Evolutionary conservation across 352 stramenopile species (phyloP).

Genomic region (Phytophthora foliorum): DNA sequence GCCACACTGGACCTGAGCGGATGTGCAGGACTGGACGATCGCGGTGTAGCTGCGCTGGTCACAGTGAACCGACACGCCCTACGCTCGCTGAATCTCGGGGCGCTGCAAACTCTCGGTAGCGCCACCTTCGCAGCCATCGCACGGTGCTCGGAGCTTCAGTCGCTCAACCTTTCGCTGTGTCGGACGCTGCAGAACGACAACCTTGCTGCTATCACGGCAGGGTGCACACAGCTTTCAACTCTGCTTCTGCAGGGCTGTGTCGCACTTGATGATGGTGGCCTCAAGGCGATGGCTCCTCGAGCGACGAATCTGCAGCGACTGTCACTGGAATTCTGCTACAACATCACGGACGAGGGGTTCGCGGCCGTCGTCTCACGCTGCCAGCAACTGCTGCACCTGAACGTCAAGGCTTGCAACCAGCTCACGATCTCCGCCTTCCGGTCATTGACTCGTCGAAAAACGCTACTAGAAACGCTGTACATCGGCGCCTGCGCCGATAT

Average conservation of each 20-base stretch:
- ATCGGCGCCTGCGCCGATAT: slow-evolving; percentile 79
- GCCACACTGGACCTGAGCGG: slow-evolving; percentile 58
- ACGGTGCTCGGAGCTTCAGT: slow-evolving; percentile 52
- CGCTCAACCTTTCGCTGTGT: slow-evolving; percentile 86
- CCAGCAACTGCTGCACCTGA: slow-evolving; percentile 69
- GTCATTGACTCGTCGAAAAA: slow-evolving; percentile 50
- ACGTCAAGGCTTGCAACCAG: slow-evolving; percentile 90
- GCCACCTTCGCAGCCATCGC: slow-evolving; percentile 72
- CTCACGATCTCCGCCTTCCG: slow-evolving; percentile 74
- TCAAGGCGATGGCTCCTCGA: slow-evolving; percentile 51
- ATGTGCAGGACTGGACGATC: slow-evolving; percentile 59
- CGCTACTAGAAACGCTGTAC: slow-evolving; percentile 58
- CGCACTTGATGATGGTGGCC: slow-evolving; percentile 69
- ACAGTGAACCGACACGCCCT: slow-evolving; percentile 62
- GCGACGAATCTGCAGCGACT: slow-evolving; percentile 57
- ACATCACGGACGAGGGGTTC: slow-evolving; percentile 82
- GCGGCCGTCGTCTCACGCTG: slow-evolving; percentile 58
- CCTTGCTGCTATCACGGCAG: slow-evolving; percentile 50
- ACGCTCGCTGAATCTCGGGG: slow-evolving; percentile 61
- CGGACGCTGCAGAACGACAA: slow-evolving; percentile 66
- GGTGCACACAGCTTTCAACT: slow-evolving; percentile 52
- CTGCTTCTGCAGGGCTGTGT: slow-evolving; percentile 76
- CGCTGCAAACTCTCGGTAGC: slow-evolving; percentile 63
- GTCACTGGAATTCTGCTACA: slow-evolving; percentile 91
- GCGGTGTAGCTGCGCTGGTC: slow-evolving; percentile 57